Base-by-base conservation (phyloP, 2,329 filamentous ascomycete genomes). In the Trichoderma afroharzianum region DNA sequence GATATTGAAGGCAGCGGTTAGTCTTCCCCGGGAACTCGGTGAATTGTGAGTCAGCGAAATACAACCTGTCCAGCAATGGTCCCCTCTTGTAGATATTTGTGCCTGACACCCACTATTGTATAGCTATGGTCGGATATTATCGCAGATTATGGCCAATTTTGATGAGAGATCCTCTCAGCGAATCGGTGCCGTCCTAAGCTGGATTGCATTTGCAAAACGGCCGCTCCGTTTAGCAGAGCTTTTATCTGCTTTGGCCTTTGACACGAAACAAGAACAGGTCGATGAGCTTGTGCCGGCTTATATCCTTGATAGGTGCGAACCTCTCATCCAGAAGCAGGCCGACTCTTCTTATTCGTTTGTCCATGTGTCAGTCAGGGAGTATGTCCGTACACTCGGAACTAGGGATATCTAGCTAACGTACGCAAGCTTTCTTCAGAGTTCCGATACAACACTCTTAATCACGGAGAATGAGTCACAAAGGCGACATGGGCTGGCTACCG, bases 191-290 rank as follows among this genome's bases (percentile, higher is more conserved):
- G 76, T 82, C 0, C 67, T 82, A 3, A 76, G 79, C 3, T 83
- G 81, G 81, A 77, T 83, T 15, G 79, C 81, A 0, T 83, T 80
- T 63, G 71, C 81, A 0, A 80, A 78, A 57, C 73, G 80, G 0
- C 81, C 81, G 0, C 73, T 83, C 1, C 74, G 73, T 39, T 79
- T 75, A 39, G 28, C 76, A 1, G 81, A 83, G 61, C 73, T 83
- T 6, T 72, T 75, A 12, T 83, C 80, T 1, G 82, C 81, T 0
- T 63, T 82, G 1, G 61, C 77, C 0, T 81, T 81, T 57, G 73
- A 73, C 14, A 28, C 64, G 0, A 73, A 71, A 6, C 57, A 76
- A 9, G 43, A 68, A 18, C 39, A 67, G 0, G 33, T 73, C 1
- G 43, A 67, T 0, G 39, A 71, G 3, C 61, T 78, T 3, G 75